phyloP scores from a whole-genome alignment of 2,329 filamentous ascomycete species.

The Mollisia scopiformis region DNA sequence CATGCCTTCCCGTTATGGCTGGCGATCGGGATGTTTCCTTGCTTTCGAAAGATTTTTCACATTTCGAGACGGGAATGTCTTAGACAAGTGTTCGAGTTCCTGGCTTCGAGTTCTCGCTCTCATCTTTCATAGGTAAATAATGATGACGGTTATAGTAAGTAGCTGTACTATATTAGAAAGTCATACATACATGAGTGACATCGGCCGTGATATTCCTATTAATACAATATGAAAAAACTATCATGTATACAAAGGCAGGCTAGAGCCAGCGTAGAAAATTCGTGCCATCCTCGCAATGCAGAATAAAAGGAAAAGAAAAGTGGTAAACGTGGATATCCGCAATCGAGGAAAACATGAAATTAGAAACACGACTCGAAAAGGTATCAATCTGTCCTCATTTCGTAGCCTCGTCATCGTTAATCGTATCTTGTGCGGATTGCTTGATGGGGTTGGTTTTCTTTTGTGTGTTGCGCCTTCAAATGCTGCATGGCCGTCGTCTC shows the following conservation, averaged over 20 bases:
- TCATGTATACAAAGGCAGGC: conserved; percentile 3
- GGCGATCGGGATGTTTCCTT: not conserved
- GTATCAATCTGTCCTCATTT: conserved; percentile 5
- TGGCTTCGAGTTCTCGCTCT: no score
- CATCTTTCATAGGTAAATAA: not conserved
- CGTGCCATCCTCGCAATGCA: not conserved
- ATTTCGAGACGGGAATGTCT: not conserved
- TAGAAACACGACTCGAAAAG: not conserved
- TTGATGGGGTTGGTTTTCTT: not conserved
- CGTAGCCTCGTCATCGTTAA: conserved; percentile 6
- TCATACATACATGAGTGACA: not conserved
- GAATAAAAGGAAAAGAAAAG: not conserved
- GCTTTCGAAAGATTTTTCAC: not conserved
- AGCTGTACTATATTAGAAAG: not conserved
- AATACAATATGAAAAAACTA: not conserved
- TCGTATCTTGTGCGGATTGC: not conserved
- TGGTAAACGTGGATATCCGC: not conserved
- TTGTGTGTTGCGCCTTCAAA: not conserved
- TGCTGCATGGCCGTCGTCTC: not conserved
- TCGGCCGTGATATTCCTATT: not conserved
- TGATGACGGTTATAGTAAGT: not conserved
- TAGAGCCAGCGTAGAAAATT: not conserved
- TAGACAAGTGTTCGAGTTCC: no score
- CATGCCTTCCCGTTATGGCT: not conserved
- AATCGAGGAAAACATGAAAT: not conserved